Evolutionary conservation across 2,329 filamentous ascomycete genomes (phyloP).

Genomic region (Phyllosticta capitalensis): DNA sequence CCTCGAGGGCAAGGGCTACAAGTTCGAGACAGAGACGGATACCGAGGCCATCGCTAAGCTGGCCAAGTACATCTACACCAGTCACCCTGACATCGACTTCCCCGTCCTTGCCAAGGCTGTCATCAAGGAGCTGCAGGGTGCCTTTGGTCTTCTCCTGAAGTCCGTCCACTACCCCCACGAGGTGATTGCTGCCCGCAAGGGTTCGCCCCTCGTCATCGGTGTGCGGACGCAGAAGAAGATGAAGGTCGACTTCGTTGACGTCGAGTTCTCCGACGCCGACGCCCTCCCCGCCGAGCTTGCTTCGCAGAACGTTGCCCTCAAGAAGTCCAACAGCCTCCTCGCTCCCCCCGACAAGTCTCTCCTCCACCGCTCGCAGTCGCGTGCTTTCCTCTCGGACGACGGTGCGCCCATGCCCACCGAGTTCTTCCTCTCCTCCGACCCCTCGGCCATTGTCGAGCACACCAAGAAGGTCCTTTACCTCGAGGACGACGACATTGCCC

Average conservation of each 20-base stretch:
- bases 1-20: conserved; percentile 88
- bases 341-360: conserved; percentile 95
- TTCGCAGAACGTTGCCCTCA: conserved; percentile 91
- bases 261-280: conserved; percentile 81
- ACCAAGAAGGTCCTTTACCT: conserved; percentile 99
- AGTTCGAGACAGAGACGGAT: conserved; percentile 98
- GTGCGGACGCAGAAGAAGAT: conserved; percentile 97
- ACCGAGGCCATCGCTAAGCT: conserved; percentile 99
- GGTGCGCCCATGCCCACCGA: conserved; percentile 96
- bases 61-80: conserved; percentile 94
- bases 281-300: conserved; percentile 86
- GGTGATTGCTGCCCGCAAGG: conserved; percentile 95
- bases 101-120: conserved; percentile 94
- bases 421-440: conserved; percentile 98
- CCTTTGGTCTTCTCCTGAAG: conserved; percentile 94
- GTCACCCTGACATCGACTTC: conserved; percentile 90
- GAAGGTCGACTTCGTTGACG: conserved; percentile 99
- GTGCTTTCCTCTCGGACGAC: conserved; percentile 97
- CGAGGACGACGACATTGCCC: conserved; percentile 98
- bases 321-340: conserved; percentile 60
- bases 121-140: conserved; percentile 96
- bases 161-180: conserved; percentile 98
- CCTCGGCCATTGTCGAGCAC: conserved; percentile 96
- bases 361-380: conserved; percentile 94
- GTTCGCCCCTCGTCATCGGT: conserved; percentile 93